Evolutionary conservation across 495 filamentous ascomycete genomes (phyloP).

Genomic region (Evernia prunastri): DNA sequence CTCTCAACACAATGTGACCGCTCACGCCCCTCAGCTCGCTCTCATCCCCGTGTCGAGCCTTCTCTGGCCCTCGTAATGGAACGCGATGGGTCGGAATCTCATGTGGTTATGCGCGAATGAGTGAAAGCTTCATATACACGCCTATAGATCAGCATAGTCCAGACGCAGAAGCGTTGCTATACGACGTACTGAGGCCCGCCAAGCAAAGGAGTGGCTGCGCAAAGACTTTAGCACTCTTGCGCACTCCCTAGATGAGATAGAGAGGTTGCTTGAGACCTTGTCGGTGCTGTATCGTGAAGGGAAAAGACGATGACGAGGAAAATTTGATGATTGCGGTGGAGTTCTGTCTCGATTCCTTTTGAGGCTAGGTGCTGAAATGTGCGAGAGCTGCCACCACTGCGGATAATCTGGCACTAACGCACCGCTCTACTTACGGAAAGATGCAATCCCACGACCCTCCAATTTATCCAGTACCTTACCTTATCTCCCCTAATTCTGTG

Average conservation of each 20-base stretch:
- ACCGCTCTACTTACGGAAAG: neutral
- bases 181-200: slow-evolving; percentile 23
- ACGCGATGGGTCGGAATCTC: neutral
- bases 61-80: neutral
- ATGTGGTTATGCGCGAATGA: slow-evolving; percentile 14
- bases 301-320: neutral
- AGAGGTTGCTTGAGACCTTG: slow-evolving; percentile 19
- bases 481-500: too few species aligned
- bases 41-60: slow-evolving; percentile 11
- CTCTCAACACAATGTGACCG: slow-evolving; percentile 7
- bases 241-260: slow-evolving; percentile 17
- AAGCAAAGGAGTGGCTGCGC: slow-evolving; percentile 25
- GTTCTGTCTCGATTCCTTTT: neutral
- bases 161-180: slow-evolving; percentile 24
- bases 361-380: neutral
- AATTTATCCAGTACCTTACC: too few species aligned
- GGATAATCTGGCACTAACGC: neutral
- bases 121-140: slow-evolving; percentile 13
- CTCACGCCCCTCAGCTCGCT: slow-evolving; percentile 9
- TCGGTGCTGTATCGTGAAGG: slow-evolving; percentile 17
- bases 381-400: neutral
- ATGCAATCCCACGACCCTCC: too few species aligned
- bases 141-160: slow-evolving; percentile 22
- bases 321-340: neutral
- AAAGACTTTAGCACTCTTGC: slow-evolving; percentile 23